Evolutionary conservation across 371 early-diverging fungal genomes (phyloP), one percentile per base, ranked within the genome.

Genomic region (Polyrhizophydium stewartii): DNA sequence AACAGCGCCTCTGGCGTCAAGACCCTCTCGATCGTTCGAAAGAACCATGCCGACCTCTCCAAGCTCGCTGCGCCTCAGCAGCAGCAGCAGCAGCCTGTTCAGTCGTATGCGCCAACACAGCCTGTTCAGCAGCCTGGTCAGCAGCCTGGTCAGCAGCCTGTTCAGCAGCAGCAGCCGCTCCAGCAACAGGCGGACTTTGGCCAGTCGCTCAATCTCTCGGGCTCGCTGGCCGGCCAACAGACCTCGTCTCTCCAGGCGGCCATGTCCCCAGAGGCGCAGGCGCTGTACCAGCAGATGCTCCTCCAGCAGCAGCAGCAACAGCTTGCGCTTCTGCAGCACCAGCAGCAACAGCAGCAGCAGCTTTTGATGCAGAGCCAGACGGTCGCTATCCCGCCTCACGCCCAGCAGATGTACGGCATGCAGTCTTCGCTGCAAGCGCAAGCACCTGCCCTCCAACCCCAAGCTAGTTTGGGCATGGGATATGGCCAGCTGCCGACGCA

Each of bases 11-110:
- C n/a, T n/a, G 50, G 50, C 12, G 41, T 53, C 52, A 1, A 60
- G 64, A n/a, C 62, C 56, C 2, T 49, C 60, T 25, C 58, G 59
- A 66, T 63, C 31, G 70, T 63, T 13, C 56, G 61, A 24, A 73
- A 73, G 40, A 73, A 73, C 55, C 56, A 61, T 41, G 73, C 73
- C 6, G 64, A 67, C 41, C 40, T 73, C 53, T 63, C 63, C 2
- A 67, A 70, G 45, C 62, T 67, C 17, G 43, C 43, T 43, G 43
- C 43, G 65, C 27, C 33, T 47, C 21, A 60, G 63, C 5, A 31
- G 38, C 59, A 31, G 7, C 63, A 62, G 30, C 59, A 56, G 30
- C 43, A 37, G 60, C 40, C 13, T 19, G 50, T 56, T 22, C 21
- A 59, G 21, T 22, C 9, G 61, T 27, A 16, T 19, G 19, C 7